Evolutionary conservation across 2,329 filamentous ascomycete species (phyloP).

Genomic region (Pseudogymnoascus sp.): DNA sequence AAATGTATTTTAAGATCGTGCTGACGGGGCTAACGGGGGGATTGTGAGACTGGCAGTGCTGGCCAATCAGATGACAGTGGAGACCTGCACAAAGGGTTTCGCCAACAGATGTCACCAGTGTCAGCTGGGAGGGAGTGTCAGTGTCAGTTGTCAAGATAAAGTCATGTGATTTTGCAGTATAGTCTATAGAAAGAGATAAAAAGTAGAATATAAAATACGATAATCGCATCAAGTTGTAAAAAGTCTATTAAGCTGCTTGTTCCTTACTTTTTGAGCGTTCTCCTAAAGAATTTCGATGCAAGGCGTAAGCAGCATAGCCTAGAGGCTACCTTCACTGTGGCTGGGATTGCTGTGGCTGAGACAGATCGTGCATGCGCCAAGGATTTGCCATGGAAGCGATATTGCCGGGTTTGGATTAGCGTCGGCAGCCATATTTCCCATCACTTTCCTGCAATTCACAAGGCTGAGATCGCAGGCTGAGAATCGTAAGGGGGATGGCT

Average conservation of each 20-base stretch:
- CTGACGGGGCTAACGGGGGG: neutral
- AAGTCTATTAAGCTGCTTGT: neutral
- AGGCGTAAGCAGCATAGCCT: neutral
- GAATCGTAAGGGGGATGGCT: too few species aligned
- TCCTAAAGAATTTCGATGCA: neutral
- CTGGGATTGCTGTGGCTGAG: neutral
- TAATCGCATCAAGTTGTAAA: too few species aligned
- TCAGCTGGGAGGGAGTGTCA: neutral
- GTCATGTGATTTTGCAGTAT: neutral
- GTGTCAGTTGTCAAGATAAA: neutral
- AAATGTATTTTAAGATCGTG: slow-evolving; percentile 3
- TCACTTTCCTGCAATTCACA: neutral
- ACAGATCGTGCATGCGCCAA: neutral
- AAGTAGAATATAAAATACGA: neutral
- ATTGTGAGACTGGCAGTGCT: neutral
- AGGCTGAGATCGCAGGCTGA: neutral
- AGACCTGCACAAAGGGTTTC: slow-evolving; percentile 1
- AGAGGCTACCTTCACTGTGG: neutral
- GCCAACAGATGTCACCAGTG: neutral
- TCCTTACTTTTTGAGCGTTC: neutral
- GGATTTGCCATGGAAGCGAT: neutral
- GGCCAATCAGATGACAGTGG: neutral
- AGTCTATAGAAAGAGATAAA: neutral
- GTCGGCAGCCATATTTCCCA: neutral
- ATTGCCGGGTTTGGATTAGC: neutral